Conservation (phyloP, 1,284 basidiomycete genomes). For the Puccinia polysora region DNA sequence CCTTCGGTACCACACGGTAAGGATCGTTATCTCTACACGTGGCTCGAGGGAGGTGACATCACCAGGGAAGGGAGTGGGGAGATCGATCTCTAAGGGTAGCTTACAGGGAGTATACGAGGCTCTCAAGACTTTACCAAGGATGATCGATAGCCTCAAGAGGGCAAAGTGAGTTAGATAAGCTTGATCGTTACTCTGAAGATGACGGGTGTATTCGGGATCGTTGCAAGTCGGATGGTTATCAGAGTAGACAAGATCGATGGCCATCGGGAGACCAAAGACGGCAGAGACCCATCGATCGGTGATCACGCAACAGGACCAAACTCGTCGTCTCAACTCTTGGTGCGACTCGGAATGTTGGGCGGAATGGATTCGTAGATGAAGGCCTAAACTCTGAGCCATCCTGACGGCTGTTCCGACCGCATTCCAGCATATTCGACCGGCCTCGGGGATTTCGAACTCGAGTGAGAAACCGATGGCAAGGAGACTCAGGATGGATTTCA, state of each 20-base stretch:
- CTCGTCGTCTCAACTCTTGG: constrained; percentile 72
- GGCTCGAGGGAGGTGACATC: neutral
- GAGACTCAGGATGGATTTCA: constrained; percentile 13
- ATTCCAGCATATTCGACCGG: constrained; percentile 7
- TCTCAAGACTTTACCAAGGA: constrained; percentile 80
- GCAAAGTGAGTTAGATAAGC: constrained; percentile 12
- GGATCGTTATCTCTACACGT: neutral
- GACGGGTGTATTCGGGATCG: constrained; percentile 41
- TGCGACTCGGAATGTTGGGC: constrained; percentile 49
- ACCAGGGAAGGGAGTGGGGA: neutral
- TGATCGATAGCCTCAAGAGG: constrained; percentile 17
- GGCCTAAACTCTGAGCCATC: constrained; percentile 81
- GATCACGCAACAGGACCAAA: constrained; percentile 87
- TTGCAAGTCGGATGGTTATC: constrained; percentile 60
- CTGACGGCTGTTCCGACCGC: constrained; percentile 32
- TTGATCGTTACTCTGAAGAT: constrained; percentile 55
- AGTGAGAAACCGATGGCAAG: constrained; percentile 6
- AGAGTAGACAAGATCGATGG: constrained; percentile 89
- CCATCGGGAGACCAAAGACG: constrained; percentile 72
- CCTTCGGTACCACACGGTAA: neutral
- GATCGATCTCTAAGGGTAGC: neutral
- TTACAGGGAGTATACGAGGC: constrained; percentile 58
- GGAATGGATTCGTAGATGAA: constrained; percentile 62
- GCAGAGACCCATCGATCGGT: constrained; percentile 67
- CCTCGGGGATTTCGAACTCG: constrained; percentile 28